phyloP scores from a whole-genome alignment of 257 asterid genomes.

The Perilla frutescens region DNA sequence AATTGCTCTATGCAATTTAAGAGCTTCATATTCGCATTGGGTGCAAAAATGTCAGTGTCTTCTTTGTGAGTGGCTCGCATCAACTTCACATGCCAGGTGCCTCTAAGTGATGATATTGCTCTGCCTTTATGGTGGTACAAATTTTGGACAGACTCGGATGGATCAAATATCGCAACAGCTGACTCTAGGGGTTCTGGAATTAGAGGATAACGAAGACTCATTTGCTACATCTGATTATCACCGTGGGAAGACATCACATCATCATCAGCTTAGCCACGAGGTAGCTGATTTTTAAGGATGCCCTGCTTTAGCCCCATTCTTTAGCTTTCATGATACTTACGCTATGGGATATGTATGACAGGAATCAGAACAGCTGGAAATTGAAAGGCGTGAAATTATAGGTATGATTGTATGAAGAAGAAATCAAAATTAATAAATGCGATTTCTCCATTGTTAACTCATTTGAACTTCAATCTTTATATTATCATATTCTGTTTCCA shows the following conservation, averaged over 20 bases:
- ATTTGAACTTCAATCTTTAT: slow-evolving; percentile 16
- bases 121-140: slow-evolving; percentile 67
- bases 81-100: slow-evolving; percentile 61
- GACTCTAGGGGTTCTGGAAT: slow-evolving; percentile 58
- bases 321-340: slow-evolving; percentile 40
- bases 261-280: slow-evolving; percentile 61
- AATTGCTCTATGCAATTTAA: slow-evolving; percentile 48
- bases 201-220: slow-evolving; percentile 47
- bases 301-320: slow-evolving; percentile 23
- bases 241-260: slow-evolving; percentile 44
- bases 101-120: slow-evolving; percentile 73
- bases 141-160: slow-evolving; percentile 91
- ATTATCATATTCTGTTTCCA: slow-evolving; percentile 40
- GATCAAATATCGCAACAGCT: slow-evolving; percentile 82
- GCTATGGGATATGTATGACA: slow-evolving; percentile 31
- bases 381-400: slow-evolving; percentile 81
- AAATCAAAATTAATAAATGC: slow-evolving; percentile 20
- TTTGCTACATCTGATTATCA: slow-evolving; percentile 44
- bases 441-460: slow-evolving; percentile 19
- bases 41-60: slow-evolving; percentile 54
- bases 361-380: slow-evolving; percentile 66
- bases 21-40: slow-evolving; percentile 47
- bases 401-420: slow-evolving; percentile 51
- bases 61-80: slow-evolving; percentile 65
- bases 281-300: slow-evolving; percentile 44